Evolutionary conservation across 306 rosid species (phyloP).

Genomic region (Herpetospermum pedunculosum): DNA sequence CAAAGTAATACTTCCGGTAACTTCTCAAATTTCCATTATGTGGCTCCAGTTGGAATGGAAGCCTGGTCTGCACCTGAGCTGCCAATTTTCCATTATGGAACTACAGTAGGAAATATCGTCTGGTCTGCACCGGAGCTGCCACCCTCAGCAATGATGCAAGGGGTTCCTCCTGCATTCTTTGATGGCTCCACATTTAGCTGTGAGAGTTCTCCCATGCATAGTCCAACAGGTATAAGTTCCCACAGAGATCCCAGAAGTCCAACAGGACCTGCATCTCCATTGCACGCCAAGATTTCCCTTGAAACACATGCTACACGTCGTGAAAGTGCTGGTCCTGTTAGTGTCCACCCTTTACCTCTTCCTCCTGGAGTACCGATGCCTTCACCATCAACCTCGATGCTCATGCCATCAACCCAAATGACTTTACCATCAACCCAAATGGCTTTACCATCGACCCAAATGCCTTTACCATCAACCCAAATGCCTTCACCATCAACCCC

Average conservation of each 20-base stretch:
- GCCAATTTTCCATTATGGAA: constrained; percentile 25
- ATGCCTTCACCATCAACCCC: not conserved
- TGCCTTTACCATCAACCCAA: not conserved
- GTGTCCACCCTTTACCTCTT: constrained; percentile 81
- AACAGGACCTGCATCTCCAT: constrained; percentile 14
- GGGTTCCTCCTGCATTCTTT: constrained; percentile 33
- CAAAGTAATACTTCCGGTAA: constrained; percentile 28
- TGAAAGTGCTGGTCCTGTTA: constrained; percentile 27
- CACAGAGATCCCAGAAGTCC: constrained; percentile 32
- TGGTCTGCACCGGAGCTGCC: constrained; percentile 88
- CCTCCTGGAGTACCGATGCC: constrained; percentile 63
- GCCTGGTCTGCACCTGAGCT: constrained; percentile 84
- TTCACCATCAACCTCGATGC: not conserved
- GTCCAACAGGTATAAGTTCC: constrained; percentile 40
- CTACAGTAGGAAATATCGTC: constrained; percentile 35
- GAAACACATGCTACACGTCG: constrained; percentile 33
- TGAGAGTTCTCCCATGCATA: constrained; percentile 55
- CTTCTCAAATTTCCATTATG: constrained; percentile 23
- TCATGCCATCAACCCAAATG: not conserved
- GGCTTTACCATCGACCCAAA: not conserved
- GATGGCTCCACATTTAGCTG: constrained; percentile 28
- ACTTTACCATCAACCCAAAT: not conserved
- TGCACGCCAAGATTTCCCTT: constrained; percentile 21
- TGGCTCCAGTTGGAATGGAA: constrained; percentile 33
- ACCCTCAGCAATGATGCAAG: constrained; percentile 13